Conservation (phyloP, 768 basidiomycete species). For the Suillus brevipes region DNA sequence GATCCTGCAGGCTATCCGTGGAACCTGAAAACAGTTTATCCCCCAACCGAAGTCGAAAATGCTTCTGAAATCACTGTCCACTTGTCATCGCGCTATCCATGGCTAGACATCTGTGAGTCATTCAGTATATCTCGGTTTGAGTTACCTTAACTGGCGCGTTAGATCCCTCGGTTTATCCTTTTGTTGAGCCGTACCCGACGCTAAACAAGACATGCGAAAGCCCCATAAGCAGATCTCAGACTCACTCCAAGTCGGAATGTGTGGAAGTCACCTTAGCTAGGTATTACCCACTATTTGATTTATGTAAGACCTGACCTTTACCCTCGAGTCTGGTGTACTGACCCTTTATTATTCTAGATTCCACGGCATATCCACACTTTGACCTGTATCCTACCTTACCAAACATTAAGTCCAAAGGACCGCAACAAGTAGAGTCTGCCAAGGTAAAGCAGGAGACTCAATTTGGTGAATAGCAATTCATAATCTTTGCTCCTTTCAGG, state of each 20-base stretch:
- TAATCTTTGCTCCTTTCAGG: background rate
- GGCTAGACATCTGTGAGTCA: slow-evolving; percentile 27
- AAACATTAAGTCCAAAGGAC: background rate
- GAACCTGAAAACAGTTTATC: slow-evolving; percentile 29
- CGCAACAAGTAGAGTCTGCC: background rate
- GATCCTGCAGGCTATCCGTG: slow-evolving; percentile 29
- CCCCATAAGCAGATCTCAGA: slow-evolving; percentile 1
- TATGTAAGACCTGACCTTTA: slow-evolving; percentile 19
- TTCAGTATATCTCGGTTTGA: background rate
- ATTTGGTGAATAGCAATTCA: background rate
- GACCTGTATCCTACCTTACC: slow-evolving; percentile 20
- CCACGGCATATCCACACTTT: slow-evolving; percentile 39
- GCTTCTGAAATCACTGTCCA: background rate
- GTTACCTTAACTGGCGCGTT: background rate
- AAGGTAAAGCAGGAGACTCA: background rate
- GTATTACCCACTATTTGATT: slow-evolving; percentile 22
- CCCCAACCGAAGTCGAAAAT: slow-evolving; percentile 12
- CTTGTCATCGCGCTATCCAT: slow-evolving; percentile 21
- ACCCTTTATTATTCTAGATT: slow-evolving; percentile 17
- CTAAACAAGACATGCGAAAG: slow-evolving; percentile 2
- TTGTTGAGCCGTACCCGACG: slow-evolving; percentile 17
- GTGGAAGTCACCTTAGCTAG: slow-evolving; percentile 5
- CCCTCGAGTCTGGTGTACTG: background rate
- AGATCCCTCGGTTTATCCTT: slow-evolving; percentile 22
- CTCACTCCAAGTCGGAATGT: background rate